These are phyloP conservation scores for Penicillium sp. DNA, from an alignment of 2,329 filamentous ascomycete species.

Conservation along the genomic window DNA sequence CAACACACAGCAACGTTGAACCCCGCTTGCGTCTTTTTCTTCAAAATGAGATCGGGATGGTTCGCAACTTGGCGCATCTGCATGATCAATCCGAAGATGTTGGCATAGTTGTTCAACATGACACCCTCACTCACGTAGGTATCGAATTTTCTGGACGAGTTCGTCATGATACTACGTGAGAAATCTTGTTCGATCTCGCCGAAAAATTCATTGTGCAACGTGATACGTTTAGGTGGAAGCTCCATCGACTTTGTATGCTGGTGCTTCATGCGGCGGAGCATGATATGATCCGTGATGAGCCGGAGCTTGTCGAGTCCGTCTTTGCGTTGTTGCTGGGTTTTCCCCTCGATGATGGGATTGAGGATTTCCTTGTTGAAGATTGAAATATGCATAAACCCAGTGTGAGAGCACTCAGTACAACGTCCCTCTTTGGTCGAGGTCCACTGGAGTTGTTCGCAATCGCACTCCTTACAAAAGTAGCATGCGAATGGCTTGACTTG, in stretches of 20 bases:
- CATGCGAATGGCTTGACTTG: conserved; percentile 85
- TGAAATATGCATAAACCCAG: conserved; percentile 67
- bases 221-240: conserved; percentile 88
- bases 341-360: conserved; percentile 69
- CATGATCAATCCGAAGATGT: conserved; percentile 98
- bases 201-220: conserved; percentile 93
- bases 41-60: conserved; percentile 89
- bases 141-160: conserved; percentile 82
- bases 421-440: conserved; percentile 67
- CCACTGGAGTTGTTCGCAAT: conserved; percentile 83
- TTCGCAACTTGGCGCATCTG: conserved; percentile 98
- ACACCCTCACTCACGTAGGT: conserved; percentile 95
- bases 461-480: conserved; percentile 88
- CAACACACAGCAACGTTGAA: conserved; percentile 90
- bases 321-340: conserved; percentile 57
- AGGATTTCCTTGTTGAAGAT: conserved; percentile 94
- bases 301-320: conserved; percentile 78
- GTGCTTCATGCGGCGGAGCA: conserved; percentile 91
- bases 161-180: conserved; percentile 92
- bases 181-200: conserved; percentile 96
- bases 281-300: conserved; percentile 86
- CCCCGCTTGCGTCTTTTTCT: conserved; percentile 80
- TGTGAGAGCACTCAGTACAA: conserved; percentile 69
- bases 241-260: conserved; percentile 96
- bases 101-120: conserved; percentile 95